Evolutionary conservation across 768 basidiomycete genomes (phyloP), one percentile per base, ranked within the genome.

Genomic region (Pulveroboletus ravenelii): DNA sequence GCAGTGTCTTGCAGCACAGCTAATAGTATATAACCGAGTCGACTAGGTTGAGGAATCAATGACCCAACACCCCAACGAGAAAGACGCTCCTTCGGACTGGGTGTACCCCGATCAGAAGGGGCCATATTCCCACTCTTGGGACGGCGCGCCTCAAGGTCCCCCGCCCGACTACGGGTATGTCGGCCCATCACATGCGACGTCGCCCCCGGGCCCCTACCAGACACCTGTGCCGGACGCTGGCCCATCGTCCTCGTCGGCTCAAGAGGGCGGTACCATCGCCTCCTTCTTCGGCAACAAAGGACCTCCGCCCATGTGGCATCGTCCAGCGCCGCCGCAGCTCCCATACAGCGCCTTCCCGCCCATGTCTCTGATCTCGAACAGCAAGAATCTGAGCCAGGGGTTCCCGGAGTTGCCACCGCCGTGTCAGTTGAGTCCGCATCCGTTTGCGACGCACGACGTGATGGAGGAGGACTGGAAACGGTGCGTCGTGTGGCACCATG

Each of bases 361-460:
- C 34, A 67, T 67, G 66, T 62, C 59, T 52, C 43, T 67, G 32
- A 48, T 65, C 17, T 67, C 66, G 15, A 65, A 67, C 15, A 13
- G 30, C 34, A 41, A 57, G 3, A 47, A 53, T 1, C 46, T 82
- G 37, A 61, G 62, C 34, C 60, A 63, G 12, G 79, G 80, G 1
- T 81, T 82, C 59, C 74, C 74, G 0, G 53, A 58, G 13, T 32
- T 71, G 7, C 69, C 73, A 0, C 80, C 80, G 1, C 73, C 74
- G 1, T 68, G 73, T 5, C 48, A 53, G 27, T 27, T 59, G 9
- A 52, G 53, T 15, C 72, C 71, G 10, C 81, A 82, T 57, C 80
- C 80, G 23, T 82, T 82, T 57, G 56, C 61, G 20, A 65, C 72
- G 41, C 76, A 78, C 60, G 79, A 82, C 55, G 62, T 82, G 4